A percentile compares a stretch with the other conserved stretches of the same genome.
These are phyloP conservation scores for Holtermanniella nyarrowii DNA, from an alignment of 768 basidiomycete genomes.

Conservation along the genomic window DNA sequence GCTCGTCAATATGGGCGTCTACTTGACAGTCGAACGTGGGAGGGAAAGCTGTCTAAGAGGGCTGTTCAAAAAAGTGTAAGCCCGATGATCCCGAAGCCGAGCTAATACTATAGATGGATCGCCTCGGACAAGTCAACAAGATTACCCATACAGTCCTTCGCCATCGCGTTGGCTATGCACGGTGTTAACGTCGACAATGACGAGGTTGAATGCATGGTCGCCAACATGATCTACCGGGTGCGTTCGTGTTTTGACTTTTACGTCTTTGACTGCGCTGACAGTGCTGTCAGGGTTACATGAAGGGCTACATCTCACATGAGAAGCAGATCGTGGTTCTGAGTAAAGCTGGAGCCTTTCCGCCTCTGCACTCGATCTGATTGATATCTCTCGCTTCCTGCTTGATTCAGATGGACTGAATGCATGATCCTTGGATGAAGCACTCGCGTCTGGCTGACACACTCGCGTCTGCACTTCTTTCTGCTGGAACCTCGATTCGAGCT, in stretches of 20 bases:
- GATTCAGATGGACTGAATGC: no score
- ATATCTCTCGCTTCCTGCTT: no score
- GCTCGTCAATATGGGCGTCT: slow-evolving; percentile 76
- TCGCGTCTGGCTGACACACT: no score
- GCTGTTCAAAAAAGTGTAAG: slow-evolving; percentile 52
- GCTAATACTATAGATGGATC: slow-evolving; percentile 57
- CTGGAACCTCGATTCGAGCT: background rate
- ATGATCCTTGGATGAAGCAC: no score
- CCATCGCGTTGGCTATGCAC: slow-evolving; percentile 59
- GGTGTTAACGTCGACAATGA: slow-evolving; percentile 58
- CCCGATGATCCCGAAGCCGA: background rate
- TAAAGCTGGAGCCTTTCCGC: slow-evolving; percentile 68
- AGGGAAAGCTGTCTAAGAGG: slow-evolving; percentile 76
- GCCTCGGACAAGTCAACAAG: slow-evolving; percentile 61
- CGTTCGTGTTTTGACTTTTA: slow-evolving; percentile 6
- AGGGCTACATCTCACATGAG: slow-evolving; percentile 93
- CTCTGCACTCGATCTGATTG: slow-evolving; percentile 43
- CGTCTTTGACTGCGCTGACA: background rate
- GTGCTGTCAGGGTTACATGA: slow-evolving; percentile 55
- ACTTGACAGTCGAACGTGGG: slow-evolving; percentile 76
- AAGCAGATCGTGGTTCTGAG: slow-evolving; percentile 88
- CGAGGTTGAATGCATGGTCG: slow-evolving; percentile 86
- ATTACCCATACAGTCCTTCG: slow-evolving; percentile 72
- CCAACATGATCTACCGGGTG: slow-evolving; percentile 83
- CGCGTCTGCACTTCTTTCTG: no score